These are phyloP conservation scores for Astrephomene gubernaculifera DNA, from an alignment of 139 green algal species.

Conservation along the genomic window DNA sequence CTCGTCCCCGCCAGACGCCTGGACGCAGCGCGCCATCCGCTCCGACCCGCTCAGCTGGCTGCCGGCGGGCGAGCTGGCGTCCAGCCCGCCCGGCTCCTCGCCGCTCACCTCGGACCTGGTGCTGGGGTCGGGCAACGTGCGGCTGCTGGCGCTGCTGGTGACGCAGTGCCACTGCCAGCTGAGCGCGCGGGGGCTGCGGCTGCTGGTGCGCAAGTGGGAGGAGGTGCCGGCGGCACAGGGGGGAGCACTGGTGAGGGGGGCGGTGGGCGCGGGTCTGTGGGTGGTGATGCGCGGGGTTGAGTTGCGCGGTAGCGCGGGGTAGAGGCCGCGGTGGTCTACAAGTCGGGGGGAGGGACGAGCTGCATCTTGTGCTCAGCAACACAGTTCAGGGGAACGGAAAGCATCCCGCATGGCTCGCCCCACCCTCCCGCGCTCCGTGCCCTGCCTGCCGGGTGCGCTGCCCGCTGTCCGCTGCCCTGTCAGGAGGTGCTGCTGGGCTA, in stretches of 20 bases:
- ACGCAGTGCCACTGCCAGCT: slow-evolving; percentile 12
- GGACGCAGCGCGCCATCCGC: background rate
- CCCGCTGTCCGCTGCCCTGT: background rate
- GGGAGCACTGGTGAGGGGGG: background rate
- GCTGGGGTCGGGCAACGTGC: background rate
- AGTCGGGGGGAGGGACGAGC: too few species aligned
- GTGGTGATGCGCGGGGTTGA: background rate
- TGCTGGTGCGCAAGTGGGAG: slow-evolving; percentile 29
- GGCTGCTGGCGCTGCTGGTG: slow-evolving; percentile 31
- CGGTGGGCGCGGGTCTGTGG: background rate
- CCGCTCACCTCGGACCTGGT: slow-evolving; percentile 17
- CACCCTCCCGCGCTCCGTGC: background rate
- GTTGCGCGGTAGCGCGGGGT: background rate
- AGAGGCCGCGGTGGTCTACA: too few species aligned
- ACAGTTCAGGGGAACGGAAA: background rate
- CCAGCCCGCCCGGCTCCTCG: background rate
- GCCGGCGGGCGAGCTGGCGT: background rate
- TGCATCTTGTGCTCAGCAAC: background rate
- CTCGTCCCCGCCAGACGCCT: too few species aligned
- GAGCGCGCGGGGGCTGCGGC: background rate
- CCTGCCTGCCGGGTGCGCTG: background rate
- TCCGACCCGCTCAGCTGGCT: slow-evolving; percentile 4
- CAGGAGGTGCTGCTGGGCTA: slow-evolving; percentile 5
- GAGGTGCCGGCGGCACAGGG: background rate
- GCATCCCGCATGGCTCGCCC: background rate